Evolutionary conservation across 495 filamentous ascomycete species (phyloP).

Genomic region (Hypoxylon rickii): DNA sequence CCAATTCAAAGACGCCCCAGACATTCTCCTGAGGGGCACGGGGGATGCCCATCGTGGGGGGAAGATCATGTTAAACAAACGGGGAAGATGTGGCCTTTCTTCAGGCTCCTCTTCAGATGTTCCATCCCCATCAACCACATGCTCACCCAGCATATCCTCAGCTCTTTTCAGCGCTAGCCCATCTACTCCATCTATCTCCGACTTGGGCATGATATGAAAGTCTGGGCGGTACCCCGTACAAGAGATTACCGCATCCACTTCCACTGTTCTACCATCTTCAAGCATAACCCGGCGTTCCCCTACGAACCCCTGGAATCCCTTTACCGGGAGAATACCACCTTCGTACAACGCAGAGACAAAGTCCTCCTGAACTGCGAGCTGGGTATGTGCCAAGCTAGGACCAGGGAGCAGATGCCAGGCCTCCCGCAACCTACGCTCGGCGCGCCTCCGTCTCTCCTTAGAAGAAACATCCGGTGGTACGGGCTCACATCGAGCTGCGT

Average conservation of each 20-base stretch:
- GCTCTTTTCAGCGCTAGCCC: conserved; percentile 17
- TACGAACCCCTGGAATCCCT: conserved; percentile 25
- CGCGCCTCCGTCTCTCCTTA: conserved; percentile 7
- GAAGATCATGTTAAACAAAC: conserved; percentile 35
- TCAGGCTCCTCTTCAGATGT: neutral
- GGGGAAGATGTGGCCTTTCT: conserved; percentile 19
- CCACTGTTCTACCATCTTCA: conserved; percentile 16
- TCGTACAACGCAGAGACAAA: conserved; percentile 26
- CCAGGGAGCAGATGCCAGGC: conserved; percentile 21
- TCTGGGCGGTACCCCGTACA: conserved; percentile 36
- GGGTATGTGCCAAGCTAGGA: conserved; percentile 16
- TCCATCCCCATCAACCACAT: neutral
- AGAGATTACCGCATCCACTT: conserved; percentile 36
- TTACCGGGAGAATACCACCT: conserved; percentile 21
- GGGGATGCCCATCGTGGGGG: conserved; percentile 28
- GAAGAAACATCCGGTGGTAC: neutral
- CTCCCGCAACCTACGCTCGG: conserved; percentile 5
- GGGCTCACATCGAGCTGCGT: conserved; percentile 19
- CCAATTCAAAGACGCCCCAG: conserved; percentile 28
- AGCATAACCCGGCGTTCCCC: conserved; percentile 22
- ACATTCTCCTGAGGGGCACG: conserved; percentile 21
- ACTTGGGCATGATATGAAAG: conserved; percentile 30
- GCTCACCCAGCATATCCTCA: neutral
- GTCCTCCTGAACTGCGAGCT: conserved; percentile 25
- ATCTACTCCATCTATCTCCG: conserved; percentile 22